Percentiles rank a stretch among this genome's conserved stretches.
These are phyloP conservation scores for Elsinoe necatrix DNA, from an alignment of 2,329 filamentous ascomycete genomes.

Conservation along the genomic window DNA sequence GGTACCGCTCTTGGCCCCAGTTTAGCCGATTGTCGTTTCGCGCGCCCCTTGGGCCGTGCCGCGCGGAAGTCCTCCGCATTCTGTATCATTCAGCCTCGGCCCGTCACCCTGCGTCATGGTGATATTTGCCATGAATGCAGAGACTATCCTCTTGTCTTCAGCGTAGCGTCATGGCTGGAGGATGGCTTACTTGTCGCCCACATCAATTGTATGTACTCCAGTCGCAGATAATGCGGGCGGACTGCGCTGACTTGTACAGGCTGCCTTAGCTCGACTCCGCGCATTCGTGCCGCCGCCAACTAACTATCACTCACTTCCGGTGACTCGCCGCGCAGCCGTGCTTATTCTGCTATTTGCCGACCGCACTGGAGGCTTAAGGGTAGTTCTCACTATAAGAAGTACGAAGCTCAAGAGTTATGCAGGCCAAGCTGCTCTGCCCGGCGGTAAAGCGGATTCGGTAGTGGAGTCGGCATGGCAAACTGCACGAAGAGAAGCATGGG, in stretches of 20 bases:
- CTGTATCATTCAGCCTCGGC: not conserved
- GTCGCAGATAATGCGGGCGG: not conserved
- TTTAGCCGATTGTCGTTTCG: not conserved
- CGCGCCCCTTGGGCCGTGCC: not conserved
- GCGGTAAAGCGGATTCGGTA: conserved; percentile 48
- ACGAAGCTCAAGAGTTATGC: conserved; percentile 50
- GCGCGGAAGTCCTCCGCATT: not conserved
- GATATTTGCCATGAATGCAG: not conserved
- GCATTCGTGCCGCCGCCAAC: conserved; percentile 50
- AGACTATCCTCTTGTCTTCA: not conserved
- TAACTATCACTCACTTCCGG: conserved; percentile 47
- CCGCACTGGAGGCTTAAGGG: conserved; percentile 63
- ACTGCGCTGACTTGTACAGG: conserved; percentile 19
- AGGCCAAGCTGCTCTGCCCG: conserved; percentile 40
- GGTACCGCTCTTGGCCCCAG: not conserved
- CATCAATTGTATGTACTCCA: conserved; percentile 14
- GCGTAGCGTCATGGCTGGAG: not conserved
- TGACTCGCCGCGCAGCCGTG: conserved; percentile 70
- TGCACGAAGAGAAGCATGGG: conserved; percentile 78
- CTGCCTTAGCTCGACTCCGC: conserved; percentile 49
- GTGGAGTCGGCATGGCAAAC: conserved; percentile 61
- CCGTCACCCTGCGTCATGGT: conserved; percentile 2
- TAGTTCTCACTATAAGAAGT: conserved; percentile 55
- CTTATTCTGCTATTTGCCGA: conserved; percentile 84
- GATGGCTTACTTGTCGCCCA: conserved; percentile 20